phyloP scores from a whole-genome alignment of 495 filamentous ascomycete genomes.

The Neurospora tetrasperma region DNA sequence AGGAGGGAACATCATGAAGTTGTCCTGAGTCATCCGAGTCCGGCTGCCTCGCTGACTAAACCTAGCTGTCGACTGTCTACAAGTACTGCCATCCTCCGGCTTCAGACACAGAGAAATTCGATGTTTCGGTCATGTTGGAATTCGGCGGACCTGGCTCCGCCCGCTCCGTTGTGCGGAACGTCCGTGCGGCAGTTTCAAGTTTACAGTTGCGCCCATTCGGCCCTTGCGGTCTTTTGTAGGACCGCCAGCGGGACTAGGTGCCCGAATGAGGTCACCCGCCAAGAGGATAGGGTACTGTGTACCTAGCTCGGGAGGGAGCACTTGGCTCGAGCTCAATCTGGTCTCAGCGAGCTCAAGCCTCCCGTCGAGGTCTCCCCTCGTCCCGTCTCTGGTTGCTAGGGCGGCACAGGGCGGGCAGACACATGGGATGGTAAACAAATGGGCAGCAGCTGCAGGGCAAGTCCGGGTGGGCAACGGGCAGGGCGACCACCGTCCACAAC shows the following conservation, averaged over 20 bases:
- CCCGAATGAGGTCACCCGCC: conserved; percentile 5
- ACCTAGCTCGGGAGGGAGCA: neutral
- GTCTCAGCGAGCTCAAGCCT: neutral
- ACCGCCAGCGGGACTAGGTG: neutral
- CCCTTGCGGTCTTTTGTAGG: neutral
- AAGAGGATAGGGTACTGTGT: neutral
- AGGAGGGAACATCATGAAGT: neutral
- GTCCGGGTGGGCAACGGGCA: neutral
- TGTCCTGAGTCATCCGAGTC: neutral
- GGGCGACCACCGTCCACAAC: neutral
- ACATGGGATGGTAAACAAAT: conserved; percentile 1
- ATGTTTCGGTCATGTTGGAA: neutral
- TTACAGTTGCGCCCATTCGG: neutral
- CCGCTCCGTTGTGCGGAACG: neutral
- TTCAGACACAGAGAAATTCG: neutral
- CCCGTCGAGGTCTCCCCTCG: neutral
- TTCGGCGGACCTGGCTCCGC: neutral
- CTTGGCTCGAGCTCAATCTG: neutral
- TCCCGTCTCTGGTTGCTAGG: neutral
- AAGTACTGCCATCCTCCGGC: neutral
- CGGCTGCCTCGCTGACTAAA: neutral
- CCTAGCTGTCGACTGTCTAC: neutral
- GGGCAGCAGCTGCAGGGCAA: neutral
- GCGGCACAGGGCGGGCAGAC: neutral
- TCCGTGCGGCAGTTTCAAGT: conserved; percentile 1